Base-by-base conservation (phyloP, 2,329 filamentous ascomycete genomes). In the Fusarium stilboides region DNA sequence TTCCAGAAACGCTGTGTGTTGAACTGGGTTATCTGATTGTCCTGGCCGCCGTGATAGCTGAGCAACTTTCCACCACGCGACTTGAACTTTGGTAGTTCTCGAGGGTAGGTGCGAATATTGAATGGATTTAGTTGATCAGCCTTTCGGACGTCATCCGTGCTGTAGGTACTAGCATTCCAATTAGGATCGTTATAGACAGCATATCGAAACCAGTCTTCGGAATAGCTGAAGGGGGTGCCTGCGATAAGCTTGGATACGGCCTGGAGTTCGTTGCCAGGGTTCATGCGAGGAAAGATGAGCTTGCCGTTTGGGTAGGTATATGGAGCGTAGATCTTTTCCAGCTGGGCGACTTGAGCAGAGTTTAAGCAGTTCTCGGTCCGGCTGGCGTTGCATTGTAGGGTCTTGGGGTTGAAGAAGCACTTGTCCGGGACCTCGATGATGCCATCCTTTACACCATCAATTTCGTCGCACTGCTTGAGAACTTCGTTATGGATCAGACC, bases 401-500 rank as follows among this genome's bases (percentile, higher is more conserved):
- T 69, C 17, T 79, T 76, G n/a, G 78, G 81, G 56, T 81, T 77
- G 44, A 86, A 80, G 54, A 79, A 71, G 71, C 86, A 88, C 10
- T 76, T 75, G 8, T 77, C 73, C 0, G 86, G 83, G 24, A 81
- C 77, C 52, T 82, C 83, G 42, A 88, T 78, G 58, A 88, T 86
- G 17, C 79, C 80, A 60, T 88, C 86, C 3, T 75, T 65, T 1
- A 85, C 75, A 2, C 85, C 85, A 62, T 88, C 86, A 24, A 82
- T 75, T 2, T 54, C 72, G 65, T 88, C 86, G 67, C 86, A 88
- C 71, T 88, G 85, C n/a, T 72, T 74, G 5, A 83, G 59, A 4
- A 87, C 79, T 50, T 85, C 82, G 1, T 76, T 37, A 2, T 74
- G 80, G 10, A 89, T 80, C 0, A 80, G 66, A 0, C 45, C 33